phyloP scores from a whole-genome alignment of 441 rosid species.

The Jatropha podagrica region DNA sequence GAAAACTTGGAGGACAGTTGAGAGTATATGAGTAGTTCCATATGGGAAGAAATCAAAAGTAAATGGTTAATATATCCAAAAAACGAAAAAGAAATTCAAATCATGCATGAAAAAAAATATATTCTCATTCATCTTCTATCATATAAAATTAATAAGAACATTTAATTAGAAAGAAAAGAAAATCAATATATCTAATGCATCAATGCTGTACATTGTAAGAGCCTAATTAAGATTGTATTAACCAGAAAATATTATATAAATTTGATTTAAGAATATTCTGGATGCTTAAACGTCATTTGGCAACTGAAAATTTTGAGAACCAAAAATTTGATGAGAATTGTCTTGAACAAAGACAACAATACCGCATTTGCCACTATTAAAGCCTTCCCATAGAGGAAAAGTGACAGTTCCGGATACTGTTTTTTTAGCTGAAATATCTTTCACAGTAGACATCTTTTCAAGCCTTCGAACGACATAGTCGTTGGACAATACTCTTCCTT shows the following conservation, averaged over 20 bases:
- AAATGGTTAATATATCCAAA: background rate
- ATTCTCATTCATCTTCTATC: background rate
- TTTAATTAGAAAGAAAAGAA: constrained; percentile 10
- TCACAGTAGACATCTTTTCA: constrained; percentile 65
- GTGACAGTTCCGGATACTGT: constrained; percentile 54
- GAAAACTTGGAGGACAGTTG: too few relatives aligned
- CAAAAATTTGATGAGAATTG: constrained; percentile 64
- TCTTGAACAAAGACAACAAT: constrained; percentile 63
- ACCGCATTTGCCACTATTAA: constrained; percentile 66
- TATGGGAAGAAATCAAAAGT: background rate
- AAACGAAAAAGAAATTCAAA: background rate
- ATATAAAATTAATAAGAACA: background rate
- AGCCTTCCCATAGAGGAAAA: constrained; percentile 73
- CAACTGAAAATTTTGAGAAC: constrained; percentile 60
- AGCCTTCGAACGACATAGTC: constrained; percentile 81
- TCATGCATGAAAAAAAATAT: too few relatives aligned
- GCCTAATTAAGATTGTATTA: constrained; percentile 7
- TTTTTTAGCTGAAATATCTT: constrained; percentile 63
- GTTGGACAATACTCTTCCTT: constrained; percentile 65
- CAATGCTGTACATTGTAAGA: constrained; percentile 26
- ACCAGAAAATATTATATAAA: background rate
- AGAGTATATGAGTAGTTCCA: too few relatives aligned
- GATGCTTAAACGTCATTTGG: constrained; percentile 48
- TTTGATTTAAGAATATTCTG: constrained; percentile 1
- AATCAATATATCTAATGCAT: constrained; percentile 18